phyloP scores from a whole-genome alignment of 2,329 filamentous ascomycete genomes.

The Neocucurbitaria cava region DNA sequence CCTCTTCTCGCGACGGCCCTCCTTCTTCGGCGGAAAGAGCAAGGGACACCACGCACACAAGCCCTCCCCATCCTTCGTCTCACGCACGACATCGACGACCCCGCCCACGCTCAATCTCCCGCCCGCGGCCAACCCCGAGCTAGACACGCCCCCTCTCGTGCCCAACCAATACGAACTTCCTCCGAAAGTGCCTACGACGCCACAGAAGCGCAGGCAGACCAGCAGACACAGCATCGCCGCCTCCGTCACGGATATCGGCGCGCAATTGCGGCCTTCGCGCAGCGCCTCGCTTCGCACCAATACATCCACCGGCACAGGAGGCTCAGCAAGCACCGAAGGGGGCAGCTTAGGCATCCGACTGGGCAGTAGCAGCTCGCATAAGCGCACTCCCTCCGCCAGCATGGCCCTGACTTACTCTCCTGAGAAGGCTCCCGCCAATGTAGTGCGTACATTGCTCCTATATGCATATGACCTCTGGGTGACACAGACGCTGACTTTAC shows the following conservation, averaged over 20 bases:
- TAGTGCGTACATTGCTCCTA: conserved; percentile 6
- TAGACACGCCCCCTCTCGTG: conserved; percentile 13
- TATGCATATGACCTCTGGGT: no score
- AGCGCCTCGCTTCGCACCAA: conserved; percentile 52
- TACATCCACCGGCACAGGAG: conserved; percentile 33
- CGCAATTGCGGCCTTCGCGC: conserved; percentile 48
- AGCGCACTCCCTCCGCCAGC: conserved; percentile 44
- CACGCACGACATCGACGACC: conserved; percentile 8
- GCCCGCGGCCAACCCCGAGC: conserved; percentile 7
- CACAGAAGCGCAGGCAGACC: conserved; percentile 34
- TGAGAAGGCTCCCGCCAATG: conserved; percentile 36
- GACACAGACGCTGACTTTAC: background rate
- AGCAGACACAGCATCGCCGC: conserved; percentile 44
- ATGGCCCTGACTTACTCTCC: conserved; percentile 46
- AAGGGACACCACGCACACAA: conserved; percentile 11
- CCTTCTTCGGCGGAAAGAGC: conserved; percentile 37
- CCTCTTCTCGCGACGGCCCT: conserved; percentile 43
- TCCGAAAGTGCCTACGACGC: conserved; percentile 27
- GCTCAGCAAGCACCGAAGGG: conserved; percentile 11
- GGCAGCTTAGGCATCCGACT: background rate
- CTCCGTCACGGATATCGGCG: conserved; percentile 48
- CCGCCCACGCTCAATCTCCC: conserved; percentile 13
- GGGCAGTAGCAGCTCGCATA: conserved; percentile 34
- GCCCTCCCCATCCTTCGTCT: conserved; percentile 9
- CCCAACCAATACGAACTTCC: conserved; percentile 31